These are phyloP conservation scores for Xylariomycetidae sp. DNA, from an alignment of 2,329 filamentous ascomycete species.

Conservation along the genomic window DNA sequence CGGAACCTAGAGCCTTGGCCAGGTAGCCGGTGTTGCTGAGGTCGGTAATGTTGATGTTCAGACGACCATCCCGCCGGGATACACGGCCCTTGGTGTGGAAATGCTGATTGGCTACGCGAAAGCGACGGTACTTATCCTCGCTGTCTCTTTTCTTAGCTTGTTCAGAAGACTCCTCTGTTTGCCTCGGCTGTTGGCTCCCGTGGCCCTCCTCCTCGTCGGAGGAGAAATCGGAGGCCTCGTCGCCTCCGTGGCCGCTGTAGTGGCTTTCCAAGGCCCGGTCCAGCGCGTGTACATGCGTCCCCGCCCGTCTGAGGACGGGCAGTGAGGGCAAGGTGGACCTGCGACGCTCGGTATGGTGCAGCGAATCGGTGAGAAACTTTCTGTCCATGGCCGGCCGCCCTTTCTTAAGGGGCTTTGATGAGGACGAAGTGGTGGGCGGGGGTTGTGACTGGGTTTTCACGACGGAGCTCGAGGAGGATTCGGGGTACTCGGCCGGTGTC, in stretches of 20 bases:
- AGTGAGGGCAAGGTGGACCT: conserved; percentile 9
- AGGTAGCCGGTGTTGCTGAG: conserved; percentile 64
- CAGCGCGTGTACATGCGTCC: conserved; percentile 16
- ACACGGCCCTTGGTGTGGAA: conserved; percentile 60
- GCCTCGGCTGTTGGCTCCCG: conserved; percentile 3
- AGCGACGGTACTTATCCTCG: conserved; percentile 38
- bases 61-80: conserved; percentile 60
- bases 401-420: conserved; percentile 2
- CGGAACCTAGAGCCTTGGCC: conserved; percentile 64
- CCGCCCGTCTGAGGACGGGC: conserved; percentile 15
- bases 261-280: conserved; percentile 6
- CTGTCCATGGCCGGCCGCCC: conserved; percentile 11
- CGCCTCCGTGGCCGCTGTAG: conserved; percentile 6
- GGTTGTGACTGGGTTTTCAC: conserved; percentile 11
- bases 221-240: conserved; percentile 15
- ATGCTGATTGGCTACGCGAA: conserved; percentile 57
- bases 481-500: no score
- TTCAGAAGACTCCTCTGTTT: conserved; percentile 1
- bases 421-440: conserved; percentile 3
- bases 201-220: conserved; percentile 16
- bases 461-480: no score
- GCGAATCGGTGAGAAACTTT: conserved; percentile 15
- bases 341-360: conserved; percentile 5
- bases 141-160: conserved; percentile 7
- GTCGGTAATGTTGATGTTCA: conserved; percentile 68